Evolutionary conservation across 2,329 filamentous ascomycete genomes (phyloP).

Genomic region (Exserohilum rostratum): DNA sequence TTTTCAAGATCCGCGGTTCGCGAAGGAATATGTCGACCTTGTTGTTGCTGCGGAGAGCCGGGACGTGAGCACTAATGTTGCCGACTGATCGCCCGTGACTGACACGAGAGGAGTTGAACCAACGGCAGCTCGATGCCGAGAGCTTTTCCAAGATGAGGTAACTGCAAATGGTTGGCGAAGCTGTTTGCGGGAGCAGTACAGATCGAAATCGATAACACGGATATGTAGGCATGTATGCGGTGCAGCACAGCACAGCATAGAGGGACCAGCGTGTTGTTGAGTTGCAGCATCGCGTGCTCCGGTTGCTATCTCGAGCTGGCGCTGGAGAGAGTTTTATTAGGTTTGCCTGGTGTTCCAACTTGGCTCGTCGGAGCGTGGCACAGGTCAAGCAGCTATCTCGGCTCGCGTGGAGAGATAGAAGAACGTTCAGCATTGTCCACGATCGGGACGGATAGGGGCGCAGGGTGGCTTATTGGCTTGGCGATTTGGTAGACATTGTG

Average conservation of each 20-base stretch:
- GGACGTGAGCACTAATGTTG: slow-evolving; percentile 9
- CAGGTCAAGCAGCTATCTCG: background rate
- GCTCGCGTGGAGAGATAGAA: slow-evolving; percentile 1
- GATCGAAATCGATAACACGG: background rate
- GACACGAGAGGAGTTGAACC: background rate
- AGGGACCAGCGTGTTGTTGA: too few species aligned
- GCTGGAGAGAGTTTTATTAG: background rate
- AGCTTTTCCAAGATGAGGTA: background rate
- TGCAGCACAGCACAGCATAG: too few species aligned
- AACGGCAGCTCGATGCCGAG: background rate
- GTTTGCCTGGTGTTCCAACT: background rate
- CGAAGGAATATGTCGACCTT: background rate
- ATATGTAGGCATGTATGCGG: too few species aligned
- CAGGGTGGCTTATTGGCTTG: slow-evolving; percentile 28
- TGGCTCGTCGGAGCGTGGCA: slow-evolving; percentile 1
- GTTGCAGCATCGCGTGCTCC: background rate
- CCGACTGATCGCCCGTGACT: background rate
- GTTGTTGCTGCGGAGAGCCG: slow-evolving; percentile 11
- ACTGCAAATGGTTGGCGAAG: background rate
- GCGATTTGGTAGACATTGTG: slow-evolving; percentile 12
- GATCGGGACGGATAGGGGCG: slow-evolving; percentile 16
- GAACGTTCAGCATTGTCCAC: slow-evolving; percentile 1
- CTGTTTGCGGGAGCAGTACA: background rate
- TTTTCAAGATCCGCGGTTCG: background rate
- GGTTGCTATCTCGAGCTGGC: background rate